Evolutionary conservation across 2,329 filamentous ascomycete species (phyloP).

Genomic region (Ascochyta clinopodiicola): DNA sequence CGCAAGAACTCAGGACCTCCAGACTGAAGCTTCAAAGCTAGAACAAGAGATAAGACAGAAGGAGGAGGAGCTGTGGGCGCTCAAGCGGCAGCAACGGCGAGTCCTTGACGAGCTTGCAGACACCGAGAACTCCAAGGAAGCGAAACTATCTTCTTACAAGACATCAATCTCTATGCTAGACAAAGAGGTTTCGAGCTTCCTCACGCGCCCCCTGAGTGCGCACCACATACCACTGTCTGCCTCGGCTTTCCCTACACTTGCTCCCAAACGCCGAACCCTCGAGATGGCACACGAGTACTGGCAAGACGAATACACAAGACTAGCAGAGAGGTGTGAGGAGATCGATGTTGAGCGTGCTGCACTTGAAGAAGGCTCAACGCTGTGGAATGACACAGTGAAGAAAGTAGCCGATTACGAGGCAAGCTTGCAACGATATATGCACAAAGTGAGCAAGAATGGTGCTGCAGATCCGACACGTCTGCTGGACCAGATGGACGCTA

Average conservation of each 20-base stretch:
- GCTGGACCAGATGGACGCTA: constrained; percentile 59
- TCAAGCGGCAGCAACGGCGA: constrained; percentile 67
- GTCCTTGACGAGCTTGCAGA: constrained; percentile 67
- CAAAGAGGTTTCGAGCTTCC: constrained; percentile 64
- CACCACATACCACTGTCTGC: constrained; percentile 36
- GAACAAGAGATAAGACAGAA: constrained; percentile 70
- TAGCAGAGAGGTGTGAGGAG: constrained; percentile 62
- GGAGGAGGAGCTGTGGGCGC: constrained; percentile 67
- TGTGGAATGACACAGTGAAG: constrained; percentile 70
- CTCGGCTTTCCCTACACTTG: constrained; percentile 64
- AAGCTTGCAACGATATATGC: constrained; percentile 64
- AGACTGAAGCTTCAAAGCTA: constrained; percentile 60
- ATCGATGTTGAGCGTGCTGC: constrained; percentile 69
- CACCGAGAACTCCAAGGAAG: constrained; percentile 70
- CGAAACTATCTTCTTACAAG: constrained; percentile 74
- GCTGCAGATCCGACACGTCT: constrained; percentile 25
- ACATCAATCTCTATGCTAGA: constrained; percentile 72
- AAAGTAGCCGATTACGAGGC: constrained; percentile 71
- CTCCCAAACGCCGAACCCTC: constrained; percentile 69
- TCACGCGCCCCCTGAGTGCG: constrained; percentile 62
- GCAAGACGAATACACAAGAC: constrained; percentile 65
- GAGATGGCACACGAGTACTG: constrained; percentile 76
- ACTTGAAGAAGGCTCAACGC: constrained; percentile 68
- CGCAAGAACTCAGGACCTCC: constrained; percentile 60
- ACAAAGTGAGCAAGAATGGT: constrained; percentile 26